Conservation (phyloP, 2,329 filamentous ascomycete genomes). For the Exophiala sp. region DNA sequence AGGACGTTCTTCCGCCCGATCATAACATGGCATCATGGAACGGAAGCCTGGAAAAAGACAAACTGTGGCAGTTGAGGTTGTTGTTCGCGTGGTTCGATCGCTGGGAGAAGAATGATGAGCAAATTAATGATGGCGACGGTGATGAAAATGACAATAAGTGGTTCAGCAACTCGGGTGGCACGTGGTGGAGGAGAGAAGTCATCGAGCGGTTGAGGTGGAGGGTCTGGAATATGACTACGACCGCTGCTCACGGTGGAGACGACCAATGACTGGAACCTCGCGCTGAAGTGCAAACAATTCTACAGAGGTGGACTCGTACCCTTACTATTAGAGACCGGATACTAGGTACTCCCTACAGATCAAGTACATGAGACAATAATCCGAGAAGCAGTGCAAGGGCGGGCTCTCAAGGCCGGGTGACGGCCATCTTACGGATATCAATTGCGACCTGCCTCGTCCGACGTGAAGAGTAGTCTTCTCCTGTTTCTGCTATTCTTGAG, state of each 20-base stretch:
- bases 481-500: too few relatives aligned
- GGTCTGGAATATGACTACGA: conserved; percentile 41
- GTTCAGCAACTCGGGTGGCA: conserved; percentile 13
- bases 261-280: too few relatives aligned
- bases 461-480: too few relatives aligned
- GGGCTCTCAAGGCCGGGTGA: too few relatives aligned
- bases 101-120: conserved; percentile 34
- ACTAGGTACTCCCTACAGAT: too few relatives aligned
- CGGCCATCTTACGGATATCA: too few relatives aligned
- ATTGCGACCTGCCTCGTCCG: too few relatives aligned
- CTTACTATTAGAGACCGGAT: too few relatives aligned
- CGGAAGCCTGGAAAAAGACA: conserved; percentile 46
- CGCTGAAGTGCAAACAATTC: too few relatives aligned
- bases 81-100: conserved; percentile 66
- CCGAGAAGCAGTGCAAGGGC: too few relatives aligned
- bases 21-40: conserved; percentile 35
- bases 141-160: conserved; percentile 15
- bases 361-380: too few relatives aligned
- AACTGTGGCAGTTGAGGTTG: conserved; percentile 59
- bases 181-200: conserved; percentile 56
- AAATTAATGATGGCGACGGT: conserved; percentile 11
- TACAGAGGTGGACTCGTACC: too few relatives aligned
- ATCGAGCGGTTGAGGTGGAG: conserved; percentile 53
- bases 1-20: conserved; percentile 31
- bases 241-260: neutral